These are phyloP conservation scores for Metschnikowia similis DNA, from an alignment of 805 yeast species.

Conservation along the genomic window DNA sequence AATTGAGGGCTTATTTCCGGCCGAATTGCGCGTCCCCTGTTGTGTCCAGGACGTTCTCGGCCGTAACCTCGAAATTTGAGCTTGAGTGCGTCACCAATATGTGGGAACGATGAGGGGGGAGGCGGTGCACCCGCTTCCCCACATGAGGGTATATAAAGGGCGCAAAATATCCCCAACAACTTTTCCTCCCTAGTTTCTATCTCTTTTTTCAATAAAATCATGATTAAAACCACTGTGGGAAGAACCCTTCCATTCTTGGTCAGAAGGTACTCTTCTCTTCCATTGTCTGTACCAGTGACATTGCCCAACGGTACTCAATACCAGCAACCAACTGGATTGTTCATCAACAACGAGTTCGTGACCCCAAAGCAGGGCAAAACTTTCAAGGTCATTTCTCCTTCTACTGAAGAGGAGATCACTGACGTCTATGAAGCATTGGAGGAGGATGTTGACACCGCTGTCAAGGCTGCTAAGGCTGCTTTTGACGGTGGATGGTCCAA, in stretches of 20 bases:
- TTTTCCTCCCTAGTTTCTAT: background rate
- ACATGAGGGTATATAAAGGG: background rate
- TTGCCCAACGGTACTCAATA: conserved; percentile 71
- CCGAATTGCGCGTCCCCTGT: background rate
- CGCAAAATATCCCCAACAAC: background rate
- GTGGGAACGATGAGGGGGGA: conserved; percentile 2
- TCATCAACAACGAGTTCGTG: conserved; percentile 82
- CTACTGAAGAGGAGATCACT: conserved; percentile 66
- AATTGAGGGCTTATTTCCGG: background rate
- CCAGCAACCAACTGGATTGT: conserved; percentile 83
- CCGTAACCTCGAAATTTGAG: background rate
- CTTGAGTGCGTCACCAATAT: background rate
- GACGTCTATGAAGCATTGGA: conserved; percentile 70
- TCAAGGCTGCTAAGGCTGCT: conserved; percentile 77
- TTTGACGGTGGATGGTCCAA: conserved; percentile 67
- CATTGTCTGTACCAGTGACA: conserved; percentile 43
- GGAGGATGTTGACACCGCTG: conserved; percentile 82
- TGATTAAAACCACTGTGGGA: conserved; percentile 7
- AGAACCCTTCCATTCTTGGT: background rate
- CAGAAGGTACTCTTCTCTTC: conserved; percentile 16
- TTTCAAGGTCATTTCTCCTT: conserved; percentile 61
- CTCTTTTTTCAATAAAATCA: background rate
- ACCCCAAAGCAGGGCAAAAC: conserved; percentile 52
- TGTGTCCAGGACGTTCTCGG: background rate
- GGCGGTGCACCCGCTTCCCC: background rate